Conservation (phyloP, 1,284 basidiomycete genomes). For the Agroathelia rolfsii region DNA sequence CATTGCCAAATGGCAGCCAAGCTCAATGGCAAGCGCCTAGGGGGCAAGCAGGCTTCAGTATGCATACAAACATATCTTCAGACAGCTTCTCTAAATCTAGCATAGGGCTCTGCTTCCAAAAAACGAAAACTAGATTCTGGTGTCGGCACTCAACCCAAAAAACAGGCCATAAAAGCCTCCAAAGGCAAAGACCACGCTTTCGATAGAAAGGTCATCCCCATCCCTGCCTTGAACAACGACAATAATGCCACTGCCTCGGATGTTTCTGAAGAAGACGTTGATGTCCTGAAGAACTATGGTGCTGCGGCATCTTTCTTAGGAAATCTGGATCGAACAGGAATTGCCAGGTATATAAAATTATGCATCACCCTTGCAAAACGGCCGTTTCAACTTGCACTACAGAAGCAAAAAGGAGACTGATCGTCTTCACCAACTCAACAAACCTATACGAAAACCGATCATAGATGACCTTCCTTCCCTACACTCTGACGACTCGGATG, state of each 20-base stretch:
- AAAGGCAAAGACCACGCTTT: slow-evolving; percentile 51
- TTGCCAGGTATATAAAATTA: slow-evolving; percentile 46
- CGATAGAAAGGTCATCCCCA: slow-evolving; percentile 50
- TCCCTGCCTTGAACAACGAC: slow-evolving; percentile 45
- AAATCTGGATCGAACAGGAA: slow-evolving; percentile 56
- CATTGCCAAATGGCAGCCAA: too few species aligned
- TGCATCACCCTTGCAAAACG: slow-evolving; percentile 2
- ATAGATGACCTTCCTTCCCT: slow-evolving; percentile 57
- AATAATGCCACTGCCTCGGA: slow-evolving; percentile 35
- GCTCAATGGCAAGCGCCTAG: too few species aligned
- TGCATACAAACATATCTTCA: too few species aligned
- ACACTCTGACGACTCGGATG: too few species aligned
- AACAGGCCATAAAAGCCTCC: too few species aligned
- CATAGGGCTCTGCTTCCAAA: slow-evolving; percentile 29
- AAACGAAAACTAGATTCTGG: slow-evolving; percentile 30
- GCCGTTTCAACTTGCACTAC: slow-evolving; percentile 7
- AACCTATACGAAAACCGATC: slow-evolving; percentile 38
- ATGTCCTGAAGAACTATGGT: slow-evolving; percentile 50
- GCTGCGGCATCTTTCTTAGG: slow-evolving; percentile 48
- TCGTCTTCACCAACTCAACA: slow-evolving; percentile 51
- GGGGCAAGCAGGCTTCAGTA: too few species aligned
- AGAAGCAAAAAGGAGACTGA: slow-evolving; percentile 76
- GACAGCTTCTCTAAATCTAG: too few species aligned
- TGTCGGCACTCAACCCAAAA: slow-evolving; percentile 19
- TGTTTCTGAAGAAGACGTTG: slow-evolving; percentile 55